A percentile compares a stretch with the other conserved stretches of the same genome.
Evolutionary conservation across 768 basidiomycete genomes (phyloP).

Genomic region (Cystobasidium ongulense): DNA sequence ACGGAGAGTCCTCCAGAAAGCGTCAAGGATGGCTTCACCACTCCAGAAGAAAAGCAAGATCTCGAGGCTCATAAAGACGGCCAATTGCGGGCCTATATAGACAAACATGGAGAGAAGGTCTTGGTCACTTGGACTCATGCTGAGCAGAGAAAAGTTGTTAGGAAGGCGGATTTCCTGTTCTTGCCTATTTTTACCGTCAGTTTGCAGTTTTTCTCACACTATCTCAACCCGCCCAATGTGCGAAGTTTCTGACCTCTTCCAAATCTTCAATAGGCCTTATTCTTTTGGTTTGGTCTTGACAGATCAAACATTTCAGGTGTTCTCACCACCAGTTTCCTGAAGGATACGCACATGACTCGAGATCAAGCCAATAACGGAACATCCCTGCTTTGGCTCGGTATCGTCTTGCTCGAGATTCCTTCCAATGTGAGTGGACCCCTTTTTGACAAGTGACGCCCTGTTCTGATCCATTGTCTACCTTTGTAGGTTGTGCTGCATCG

Average conservation of each 20-base stretch:
- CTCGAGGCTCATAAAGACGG: not conserved
- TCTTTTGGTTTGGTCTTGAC: conserved; percentile 21
- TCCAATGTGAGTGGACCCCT: not conserved
- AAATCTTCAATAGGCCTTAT: not conserved
- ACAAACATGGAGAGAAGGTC: conserved; percentile 8
- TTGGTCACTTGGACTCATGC: conserved; percentile 9
- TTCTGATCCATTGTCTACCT: not conserved
- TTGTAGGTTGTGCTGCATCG: conserved; percentile 21
- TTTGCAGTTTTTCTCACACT: too few species aligned
- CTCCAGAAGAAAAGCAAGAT: not conserved
- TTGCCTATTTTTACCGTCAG: conserved; percentile 11
- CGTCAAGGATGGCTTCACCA: not conserved
- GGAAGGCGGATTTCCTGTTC: conserved; percentile 18
- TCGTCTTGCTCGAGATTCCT: conserved; percentile 28
- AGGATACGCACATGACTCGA: conserved; percentile 18
- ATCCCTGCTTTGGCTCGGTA: conserved; percentile 25
- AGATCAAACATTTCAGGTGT: conserved; percentile 20
- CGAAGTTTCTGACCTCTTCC: too few species aligned
- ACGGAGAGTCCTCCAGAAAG: not conserved
- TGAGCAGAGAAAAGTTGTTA: conserved; percentile 11
- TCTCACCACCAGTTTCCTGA: conserved; percentile 13
- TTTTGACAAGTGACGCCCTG: not conserved
- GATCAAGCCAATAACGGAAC: conserved; percentile 26
- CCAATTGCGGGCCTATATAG: not conserved
- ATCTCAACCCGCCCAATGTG: too few species aligned